phyloP scores from a whole-genome alignment of 305 asterid genomes.

The Fraxinus sp. region DNA sequence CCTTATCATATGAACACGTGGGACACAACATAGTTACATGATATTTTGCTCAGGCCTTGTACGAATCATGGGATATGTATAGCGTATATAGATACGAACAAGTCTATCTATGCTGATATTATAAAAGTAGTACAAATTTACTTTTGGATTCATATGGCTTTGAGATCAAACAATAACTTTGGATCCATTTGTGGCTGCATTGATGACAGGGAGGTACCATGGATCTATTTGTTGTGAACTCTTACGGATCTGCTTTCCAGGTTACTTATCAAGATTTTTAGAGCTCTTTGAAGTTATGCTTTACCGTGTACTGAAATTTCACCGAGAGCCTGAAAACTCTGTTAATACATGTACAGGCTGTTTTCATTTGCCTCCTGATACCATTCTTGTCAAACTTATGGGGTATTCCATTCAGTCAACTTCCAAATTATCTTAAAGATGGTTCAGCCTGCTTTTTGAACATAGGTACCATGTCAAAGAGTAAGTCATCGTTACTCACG shows the following conservation, averaged over 20 bases:
- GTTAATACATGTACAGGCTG: constrained; percentile 51
- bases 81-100: neutral
- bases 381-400: constrained; percentile 89
- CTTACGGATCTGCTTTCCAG: constrained; percentile 96
- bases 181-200: constrained; percentile 26
- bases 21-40: neutral
- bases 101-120: neutral
- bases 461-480: constrained; percentile 59
- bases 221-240: constrained; percentile 89
- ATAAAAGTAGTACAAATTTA: neutral
- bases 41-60: neutral
- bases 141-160: constrained; percentile 14
- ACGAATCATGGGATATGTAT: neutral
- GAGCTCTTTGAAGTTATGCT: constrained; percentile 13
- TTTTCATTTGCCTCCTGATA: constrained; percentile 84
- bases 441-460: constrained; percentile 98
- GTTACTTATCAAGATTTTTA: constrained; percentile 33
- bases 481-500: constrained; percentile 46
- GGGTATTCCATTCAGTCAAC: constrained; percentile 86
- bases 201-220: constrained; percentile 66
- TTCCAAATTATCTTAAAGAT: constrained; percentile 76
- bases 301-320: constrained; percentile 31
- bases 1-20: neutral
- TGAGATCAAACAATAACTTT: constrained; percentile 1
- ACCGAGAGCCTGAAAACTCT: constrained; percentile 18